Evolutionary conservation across 1,284 basidiomycete species (phyloP).

Genomic region (Coniferiporia weirii): DNA sequence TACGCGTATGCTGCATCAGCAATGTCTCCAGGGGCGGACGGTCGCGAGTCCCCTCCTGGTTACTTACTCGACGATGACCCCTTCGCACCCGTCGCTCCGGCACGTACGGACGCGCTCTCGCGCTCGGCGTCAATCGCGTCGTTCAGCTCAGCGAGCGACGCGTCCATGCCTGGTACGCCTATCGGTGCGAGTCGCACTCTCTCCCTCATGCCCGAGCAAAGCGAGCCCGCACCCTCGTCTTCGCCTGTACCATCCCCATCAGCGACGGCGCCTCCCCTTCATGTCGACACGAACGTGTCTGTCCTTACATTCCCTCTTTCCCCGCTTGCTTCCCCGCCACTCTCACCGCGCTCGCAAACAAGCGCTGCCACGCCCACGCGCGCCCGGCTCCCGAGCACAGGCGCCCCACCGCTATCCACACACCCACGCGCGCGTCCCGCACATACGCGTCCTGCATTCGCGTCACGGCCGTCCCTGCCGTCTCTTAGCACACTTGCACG

Average conservation of each 20-base stretch:
- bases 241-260: slow-evolving; percentile 1
- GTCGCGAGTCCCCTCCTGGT: slow-evolving; percentile 12
- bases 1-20: neutral
- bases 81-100: slow-evolving; percentile 10
- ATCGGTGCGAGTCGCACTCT: neutral
- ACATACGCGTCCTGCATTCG: slow-evolving; percentile 15
- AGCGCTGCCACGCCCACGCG: neutral
- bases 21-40: neutral
- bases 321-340: neutral
- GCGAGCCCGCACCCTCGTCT: neutral
- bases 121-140: slow-evolving; percentile 8
- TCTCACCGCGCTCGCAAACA: neutral
- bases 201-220: neutral
- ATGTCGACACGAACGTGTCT: neutral
- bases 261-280: slow-evolving; percentile 14
- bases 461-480: slow-evolving; percentile 13
- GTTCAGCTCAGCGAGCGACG: slow-evolving; percentile 2
- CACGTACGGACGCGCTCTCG: neutral
- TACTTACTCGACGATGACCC: slow-evolving; percentile 18
- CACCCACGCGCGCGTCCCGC: slow-evolving; percentile 11
- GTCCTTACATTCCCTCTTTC: neutral
- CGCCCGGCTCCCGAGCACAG: neutral
- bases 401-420: neutral
- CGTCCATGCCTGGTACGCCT: slow-evolving; percentile 7
- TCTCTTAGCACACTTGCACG: slow-evolving; percentile 11